A percentile compares a stretch with the other conserved stretches of the same genome.
phyloP scores from a whole-genome alignment of 2,329 filamentous ascomycete species.

The Tolypocladium paradoxum region DNA sequence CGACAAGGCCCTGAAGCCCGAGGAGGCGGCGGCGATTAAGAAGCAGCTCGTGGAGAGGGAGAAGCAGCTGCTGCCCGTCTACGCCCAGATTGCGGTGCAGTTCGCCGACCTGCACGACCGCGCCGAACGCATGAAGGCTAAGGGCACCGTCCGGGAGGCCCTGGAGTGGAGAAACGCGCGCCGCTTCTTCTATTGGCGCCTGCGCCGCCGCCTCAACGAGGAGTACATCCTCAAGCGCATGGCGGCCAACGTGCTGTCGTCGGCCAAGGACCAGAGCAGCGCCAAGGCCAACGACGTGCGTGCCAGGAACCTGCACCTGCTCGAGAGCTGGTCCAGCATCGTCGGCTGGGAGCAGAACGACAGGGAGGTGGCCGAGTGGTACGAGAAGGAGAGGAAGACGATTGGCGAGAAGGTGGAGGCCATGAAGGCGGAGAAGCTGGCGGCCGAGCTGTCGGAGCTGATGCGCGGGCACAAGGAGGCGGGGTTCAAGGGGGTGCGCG shows the following conservation, averaged over 20 bases:
- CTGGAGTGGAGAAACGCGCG: constrained; percentile 82
- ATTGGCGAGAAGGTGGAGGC: constrained; percentile 76
- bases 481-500: constrained; percentile 74
- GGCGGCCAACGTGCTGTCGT: constrained; percentile 31
- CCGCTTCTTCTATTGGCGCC: constrained; percentile 99
- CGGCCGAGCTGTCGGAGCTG: constrained; percentile 33
- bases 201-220: constrained; percentile 91
- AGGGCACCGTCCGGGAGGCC: constrained; percentile 78
- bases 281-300: constrained; percentile 44
- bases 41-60: constrained; percentile 75
- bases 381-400: constrained; percentile 82
- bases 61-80: constrained; percentile 81
- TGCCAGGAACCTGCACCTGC: constrained; percentile 57
- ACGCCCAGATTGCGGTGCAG: constrained; percentile 89
- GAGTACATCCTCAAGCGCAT: constrained; percentile 95
- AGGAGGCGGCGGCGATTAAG: constrained; percentile 71
- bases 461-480: constrained; percentile 47
- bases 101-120: constrained; percentile 97
- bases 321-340: constrained; percentile 76
- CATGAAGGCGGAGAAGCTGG: constrained; percentile 63
- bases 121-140: constrained; percentile 94
- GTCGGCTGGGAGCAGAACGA: constrained; percentile 70
- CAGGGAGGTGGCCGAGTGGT: constrained; percentile 81
- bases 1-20: constrained; percentile 51
- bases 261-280: constrained; percentile 18